Conservation (phyloP, 2,329 filamentous ascomycete species). For the Ophiocordyceps camponoti-rufipedis region DNA sequence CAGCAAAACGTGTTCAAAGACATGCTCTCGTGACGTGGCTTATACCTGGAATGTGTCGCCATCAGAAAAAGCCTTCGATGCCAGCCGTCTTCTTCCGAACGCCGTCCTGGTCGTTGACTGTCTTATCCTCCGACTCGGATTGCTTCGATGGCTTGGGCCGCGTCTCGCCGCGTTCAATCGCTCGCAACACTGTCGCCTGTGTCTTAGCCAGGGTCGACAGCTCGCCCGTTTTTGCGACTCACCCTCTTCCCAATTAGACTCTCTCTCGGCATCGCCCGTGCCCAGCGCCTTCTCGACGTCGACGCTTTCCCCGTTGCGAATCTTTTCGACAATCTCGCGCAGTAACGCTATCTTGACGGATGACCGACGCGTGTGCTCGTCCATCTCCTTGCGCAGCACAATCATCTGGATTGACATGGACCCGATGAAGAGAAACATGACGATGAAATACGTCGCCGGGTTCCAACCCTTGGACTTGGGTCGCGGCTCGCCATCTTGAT, state of each 20-base stretch:
- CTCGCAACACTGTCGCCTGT: slow-evolving; percentile 36
- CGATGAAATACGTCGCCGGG: slow-evolving; percentile 65
- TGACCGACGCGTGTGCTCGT: slow-evolving; percentile 53
- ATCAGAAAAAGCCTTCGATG: slow-evolving; percentile 33
- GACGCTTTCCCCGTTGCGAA: slow-evolving; percentile 57
- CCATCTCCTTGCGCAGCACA: slow-evolving; percentile 56
- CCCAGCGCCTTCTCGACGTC: slow-evolving; percentile 74
- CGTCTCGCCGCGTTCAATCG: slow-evolving; percentile 46
- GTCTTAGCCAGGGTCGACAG: not conserved
- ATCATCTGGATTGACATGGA: slow-evolving; percentile 94
- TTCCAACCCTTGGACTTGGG: slow-evolving; percentile 48
- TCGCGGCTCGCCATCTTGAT: slow-evolving; percentile 13
- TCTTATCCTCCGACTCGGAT: slow-evolving; percentile 5
- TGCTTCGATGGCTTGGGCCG: slow-evolving; percentile 22
- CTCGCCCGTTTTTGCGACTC: slow-evolving; percentile 9
- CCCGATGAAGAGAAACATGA: slow-evolving; percentile 73
- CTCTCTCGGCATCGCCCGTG: slow-evolving; percentile 54
- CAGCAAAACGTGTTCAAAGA: slow-evolving; percentile 30
- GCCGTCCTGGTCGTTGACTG: slow-evolving; percentile 3
- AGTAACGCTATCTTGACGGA: slow-evolving; percentile 64
- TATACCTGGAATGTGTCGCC: not conserved
- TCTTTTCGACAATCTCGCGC: slow-evolving; percentile 53
- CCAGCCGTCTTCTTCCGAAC: slow-evolving; percentile 9
- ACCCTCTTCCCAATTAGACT: slow-evolving; percentile 82
- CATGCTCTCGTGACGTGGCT: slow-evolving; percentile 31